Evolutionary conservation across 345 rosid species (phyloP), one percentile per base, ranked within the genome.

Genomic region (Streptanthus diversifolius): DNA sequence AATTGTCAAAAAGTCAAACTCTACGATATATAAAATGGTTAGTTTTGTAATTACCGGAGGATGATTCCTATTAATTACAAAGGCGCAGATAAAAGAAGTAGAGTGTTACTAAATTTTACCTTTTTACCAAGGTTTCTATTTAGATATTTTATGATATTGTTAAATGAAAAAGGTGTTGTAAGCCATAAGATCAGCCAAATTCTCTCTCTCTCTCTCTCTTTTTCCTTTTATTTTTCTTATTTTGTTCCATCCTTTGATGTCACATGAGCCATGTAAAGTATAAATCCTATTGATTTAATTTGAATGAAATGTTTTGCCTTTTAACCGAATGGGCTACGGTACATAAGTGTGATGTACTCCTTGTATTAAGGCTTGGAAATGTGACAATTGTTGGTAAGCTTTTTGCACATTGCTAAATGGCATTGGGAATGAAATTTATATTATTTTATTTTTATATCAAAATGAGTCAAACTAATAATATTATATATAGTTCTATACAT

Each of bases 391-490:
- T 40, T 53, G 57, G 48, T 54, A 76, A 63, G 75, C 71, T 76
- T 63, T 66, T 61, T 66, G 69, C 44, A 67, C 41, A 32, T 43
- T 69, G 19, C 79, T 53, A 62, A 68, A 76, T 76, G 66, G 70
- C 79, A 76, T 76, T 62, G 79, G 79, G 79, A 75, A 69, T 68
- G 70, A 69, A 68, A 75, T 61, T 40, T 48, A 33, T 52, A 53
- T 61, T 51, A 37, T 35, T 61, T 53, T 74, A 22, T 30, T 37
- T 59, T 24, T 33, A 17, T 41, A 39, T 43, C 41, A 30, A 52
- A 61, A n/a, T 17, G 44, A 51, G 57, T 52, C 33, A 52, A 52
- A 52, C 33, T 25, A 25, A 52, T 62, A 76, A 13, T 53, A 61
- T 54, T 43, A 27, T 54, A 54, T 60, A 68, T 24, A 13, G 4